Evolutionary conservation across 2,329 filamentous ascomycete genomes (phyloP), one percentile per base, ranked within the genome.

Genomic region (Boeremia lycopersici): DNA sequence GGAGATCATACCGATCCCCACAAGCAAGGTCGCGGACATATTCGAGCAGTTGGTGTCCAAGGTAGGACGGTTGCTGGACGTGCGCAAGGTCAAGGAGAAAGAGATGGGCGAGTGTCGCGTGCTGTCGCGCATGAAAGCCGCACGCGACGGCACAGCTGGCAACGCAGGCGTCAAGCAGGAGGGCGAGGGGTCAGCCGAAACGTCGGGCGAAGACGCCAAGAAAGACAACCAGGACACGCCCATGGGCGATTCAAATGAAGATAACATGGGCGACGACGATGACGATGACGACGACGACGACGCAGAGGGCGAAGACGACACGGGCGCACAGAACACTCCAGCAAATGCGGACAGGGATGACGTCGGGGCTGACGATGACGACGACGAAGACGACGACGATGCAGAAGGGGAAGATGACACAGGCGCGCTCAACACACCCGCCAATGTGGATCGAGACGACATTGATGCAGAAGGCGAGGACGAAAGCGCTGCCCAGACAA

Each of bases 21-120:
- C 90, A 1, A 81, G 82, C n/a, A 80, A 82, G 6, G 89, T 91
- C 0, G 87, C 88, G 5, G 83, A 85, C 44, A 83, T 86, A 57
- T 93, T 90, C 67, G 90, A 93, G 74, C 77, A 79, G 58, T 80
- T 95, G 2, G 82, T 93, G 50, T 77, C 75, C n/a, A 84, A 84
- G 40, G 88, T 95, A 34, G 84, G 86, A 48, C 78, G 81, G 31
- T 77, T 95, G 25, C 81, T 95, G 4, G 90, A 95, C 60, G 79
- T 89, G 56, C 81, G 88, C 56, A 93, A 93, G 77, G 76, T 89
- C 26, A 81, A 83, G 13, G 90, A 95, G 72, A 92, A 91, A 77
- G 79, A 93, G 29, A 87, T 91, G 59, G 84, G 81, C 11, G 90
- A 93, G 75, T 82, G 64, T 46, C 61, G 66, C 13, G 67, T 74